Base-by-base conservation (phyloP, 495 filamentous ascomycete genomes). In the Xylaria curta region DNA sequence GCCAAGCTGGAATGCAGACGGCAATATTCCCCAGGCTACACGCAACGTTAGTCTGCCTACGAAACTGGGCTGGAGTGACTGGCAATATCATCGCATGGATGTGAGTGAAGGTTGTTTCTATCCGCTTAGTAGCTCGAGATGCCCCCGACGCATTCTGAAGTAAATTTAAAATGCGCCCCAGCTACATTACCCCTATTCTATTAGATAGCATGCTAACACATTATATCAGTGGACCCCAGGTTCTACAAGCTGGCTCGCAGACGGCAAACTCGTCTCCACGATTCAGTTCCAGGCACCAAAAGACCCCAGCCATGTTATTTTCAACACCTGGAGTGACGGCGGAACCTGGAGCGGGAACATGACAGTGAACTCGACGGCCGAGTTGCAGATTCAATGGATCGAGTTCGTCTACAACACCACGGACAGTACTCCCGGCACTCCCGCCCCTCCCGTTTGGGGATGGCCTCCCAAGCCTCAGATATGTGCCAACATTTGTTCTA, bases 321-420 rank as follows among this genome's bases (percentile, higher is more conserved):
- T 94, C 65, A 94, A 94, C 72, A 87, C 92, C 56, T 95, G 92
- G 92, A 90, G 89, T 74, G 89, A 94, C 73, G 92, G 92, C 0
- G 89, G 91, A 0, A 74, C 78, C 15, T 95, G 92, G 92, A 88
- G 89, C 3, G 92, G 92, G 1, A 90, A 93, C 73, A 91, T 94
- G 90, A 83, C 72, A 4, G 71, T 85, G 2, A 82, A 82, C 2
- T 83, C 87, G 4, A 83, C 85, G 24, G 91, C 92, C 1, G 87
- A 88, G 66, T 78, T 94, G 78, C 90, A 91, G 69, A 85, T 95
- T 28, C 90, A 93, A 76, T 94, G 90, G 86, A 87, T 94, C 47
- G 91, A 94, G 75, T 75, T 94, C 73, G 85, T 88, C 7, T 95
- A 89, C 73, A 95, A 94, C 74, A 85, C 58, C 6, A 85, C 84